Percentiles rank a stretch among this genome's conserved stretches.
Conservation (phyloP, 2,329 filamentous ascomycete genomes). For the Paecilomyces sp. region DNA sequence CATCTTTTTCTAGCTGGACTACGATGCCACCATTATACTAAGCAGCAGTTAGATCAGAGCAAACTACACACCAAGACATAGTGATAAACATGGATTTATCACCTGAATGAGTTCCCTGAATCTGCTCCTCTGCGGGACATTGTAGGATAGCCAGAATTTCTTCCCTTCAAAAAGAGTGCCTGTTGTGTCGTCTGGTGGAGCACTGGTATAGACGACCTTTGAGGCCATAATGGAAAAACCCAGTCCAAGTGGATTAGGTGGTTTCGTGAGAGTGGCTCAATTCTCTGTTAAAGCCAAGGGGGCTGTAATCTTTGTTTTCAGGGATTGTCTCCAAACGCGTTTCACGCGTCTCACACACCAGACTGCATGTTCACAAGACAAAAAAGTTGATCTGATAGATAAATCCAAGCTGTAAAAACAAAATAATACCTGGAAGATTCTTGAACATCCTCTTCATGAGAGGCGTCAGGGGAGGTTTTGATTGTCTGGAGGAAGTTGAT, state of each 20-base stretch:
- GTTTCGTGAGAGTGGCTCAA: not conserved
- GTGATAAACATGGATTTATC: not conserved
- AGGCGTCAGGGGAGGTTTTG: not conserved
- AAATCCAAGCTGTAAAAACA: not conserved
- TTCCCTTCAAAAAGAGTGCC: slow-evolving; percentile 44
- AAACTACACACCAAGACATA: slow-evolving; percentile 1
- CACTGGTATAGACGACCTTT: slow-evolving; percentile 2
- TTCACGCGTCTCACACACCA: not conserved
- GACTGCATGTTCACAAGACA: not conserved
- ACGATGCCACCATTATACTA: slow-evolving; percentile 49
- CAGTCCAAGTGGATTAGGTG: not conserved
- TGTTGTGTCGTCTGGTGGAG: slow-evolving; percentile 7
- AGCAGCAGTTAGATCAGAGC: not conserved
- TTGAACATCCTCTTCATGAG: not conserved
- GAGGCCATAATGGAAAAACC: not conserved
- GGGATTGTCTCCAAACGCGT: not conserved
- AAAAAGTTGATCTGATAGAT: not conserved
- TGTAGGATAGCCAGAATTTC: slow-evolving; percentile 53
- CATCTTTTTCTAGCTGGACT: slow-evolving; percentile 46
- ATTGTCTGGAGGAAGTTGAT: not conserved
- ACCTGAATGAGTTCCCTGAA: slow-evolving; percentile 45
- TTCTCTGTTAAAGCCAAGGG: not conserved
- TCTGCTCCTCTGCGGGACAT: slow-evolving; percentile 43
- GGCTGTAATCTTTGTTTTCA: not conserved
- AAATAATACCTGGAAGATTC: not conserved